Evolutionary conservation across 495 filamentous ascomycete genomes (phyloP), one percentile per base, ranked within the genome.

Genomic region (Parachaetomium inaequale): DNA sequence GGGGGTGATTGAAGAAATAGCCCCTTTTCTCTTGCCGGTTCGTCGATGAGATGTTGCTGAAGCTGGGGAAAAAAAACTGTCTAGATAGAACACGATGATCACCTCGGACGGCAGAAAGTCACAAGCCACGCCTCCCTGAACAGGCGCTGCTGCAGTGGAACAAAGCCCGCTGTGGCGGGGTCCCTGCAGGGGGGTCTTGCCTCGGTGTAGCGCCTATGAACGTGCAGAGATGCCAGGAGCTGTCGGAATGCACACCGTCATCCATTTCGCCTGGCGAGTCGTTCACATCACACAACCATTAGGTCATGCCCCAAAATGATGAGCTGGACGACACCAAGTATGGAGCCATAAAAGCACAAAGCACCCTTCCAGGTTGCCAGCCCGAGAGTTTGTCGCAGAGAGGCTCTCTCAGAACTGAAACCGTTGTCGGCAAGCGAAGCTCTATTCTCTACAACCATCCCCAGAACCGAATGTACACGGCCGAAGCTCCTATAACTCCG

Each of bases 381-480:
- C 5, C 21, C 21, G 6, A 32, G 21, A 50, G n/a, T n/a, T n/a
- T 10, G 26, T 2, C 15, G 38, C 2, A 15, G 34, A 43, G 23
- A 10, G 4, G 12, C 5, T 7, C 28, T 25, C 34, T 45, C 7
- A 3, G 3, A 47, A 54, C 12, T 32, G 6, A 14, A 55, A 26
- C 36, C 14, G 31, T 38, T 29, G 43, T 47, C 43, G 26, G 15
- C 54, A 59, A 63, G 26, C 46, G 25, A 63, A 67, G 57, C 32
- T 70, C 62, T 66, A 63, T 70, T 65, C 55, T 68, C 64, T 68
- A 72, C 61, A 65, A 34, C 59, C 66, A 21, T 50, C 61, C 36
- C 54, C 53, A 58, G 19, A 51, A 55, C 59, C 62, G 43, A 70
- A 66, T 68, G 52, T 70, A 68, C 66, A 68, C 63, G 54, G 63